Evolutionary conservation across 257 asterid genomes (phyloP).

Genomic region (Rhazya stricta): DNA sequence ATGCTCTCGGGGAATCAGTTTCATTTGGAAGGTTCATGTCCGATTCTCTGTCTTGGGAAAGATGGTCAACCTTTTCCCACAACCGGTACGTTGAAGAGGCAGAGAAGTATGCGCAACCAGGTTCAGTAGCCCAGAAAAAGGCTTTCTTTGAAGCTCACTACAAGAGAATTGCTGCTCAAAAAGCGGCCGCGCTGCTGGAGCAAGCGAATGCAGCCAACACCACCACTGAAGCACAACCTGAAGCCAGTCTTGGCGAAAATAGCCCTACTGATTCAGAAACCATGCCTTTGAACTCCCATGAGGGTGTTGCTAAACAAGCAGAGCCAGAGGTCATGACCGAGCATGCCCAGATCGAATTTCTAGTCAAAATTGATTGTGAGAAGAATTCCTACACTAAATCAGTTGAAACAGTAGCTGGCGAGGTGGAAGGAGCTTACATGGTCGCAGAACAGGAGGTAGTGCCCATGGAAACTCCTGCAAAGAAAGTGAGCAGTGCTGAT

Average conservation of each 20-base stretch:
- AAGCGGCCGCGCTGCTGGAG: conserved; percentile 68
- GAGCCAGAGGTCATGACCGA: conserved; percentile 17
- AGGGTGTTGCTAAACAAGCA: conserved; percentile 16
- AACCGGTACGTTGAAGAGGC: conserved; percentile 93
- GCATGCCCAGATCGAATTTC: conserved; percentile 6
- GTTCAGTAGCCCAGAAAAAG: conserved; percentile 91
- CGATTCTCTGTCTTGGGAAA: conserved; percentile 82
- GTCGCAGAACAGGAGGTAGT: conserved; percentile 18
- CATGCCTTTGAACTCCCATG: conserved; percentile 15
- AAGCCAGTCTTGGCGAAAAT: neutral
- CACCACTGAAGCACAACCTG: conserved; percentile 14
- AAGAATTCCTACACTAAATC: neutral
- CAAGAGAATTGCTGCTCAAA: conserved; percentile 81
- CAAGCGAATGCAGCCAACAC: conserved; percentile 35
- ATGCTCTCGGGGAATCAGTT: conserved; percentile 72
- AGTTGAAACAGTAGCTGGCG: conserved; percentile 13
- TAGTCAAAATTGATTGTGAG: neutral
- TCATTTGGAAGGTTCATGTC: conserved; percentile 77
- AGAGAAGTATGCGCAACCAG: conserved; percentile 70
- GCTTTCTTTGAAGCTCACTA: conserved; percentile 99
- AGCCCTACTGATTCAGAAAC: conserved; percentile 13
- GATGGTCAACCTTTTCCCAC: conserved; percentile 86
- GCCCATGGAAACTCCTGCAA: conserved; percentile 22
- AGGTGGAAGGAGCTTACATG: conserved; percentile 18
- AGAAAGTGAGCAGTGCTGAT: conserved; percentile 18